A percentile compares a stretch with the other conserved stretches of the same genome.
phyloP scores from a whole-genome alignment of 2,329 filamentous ascomycete species.

The Sclerotiophoma versabilis region DNA sequence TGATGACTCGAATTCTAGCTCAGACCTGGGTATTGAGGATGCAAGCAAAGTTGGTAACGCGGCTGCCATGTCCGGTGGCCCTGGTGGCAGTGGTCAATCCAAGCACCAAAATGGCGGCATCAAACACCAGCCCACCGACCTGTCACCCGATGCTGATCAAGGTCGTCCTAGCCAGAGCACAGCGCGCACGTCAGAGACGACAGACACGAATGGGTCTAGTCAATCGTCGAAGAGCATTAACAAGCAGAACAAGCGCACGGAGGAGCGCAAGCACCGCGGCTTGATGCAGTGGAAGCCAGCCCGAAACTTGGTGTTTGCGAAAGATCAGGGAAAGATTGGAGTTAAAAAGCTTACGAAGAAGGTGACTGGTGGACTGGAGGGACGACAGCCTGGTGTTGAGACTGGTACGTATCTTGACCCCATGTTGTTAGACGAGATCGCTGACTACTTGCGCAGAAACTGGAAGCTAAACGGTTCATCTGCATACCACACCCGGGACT shows the following conservation, averaged over 20 bases:
- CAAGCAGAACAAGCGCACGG: constrained; percentile 69
- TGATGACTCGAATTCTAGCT: constrained; percentile 52
- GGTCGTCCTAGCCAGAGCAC: constrained; percentile 38
- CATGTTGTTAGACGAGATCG: not conserved
- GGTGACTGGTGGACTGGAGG: constrained; percentile 73
- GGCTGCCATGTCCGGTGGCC: constrained; percentile 30
- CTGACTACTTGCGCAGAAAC: constrained; percentile 34
- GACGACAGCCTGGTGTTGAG: constrained; percentile 87
- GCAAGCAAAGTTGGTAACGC: constrained; percentile 48
- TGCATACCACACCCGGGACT: not conserved
- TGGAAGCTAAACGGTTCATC: constrained; percentile 20
- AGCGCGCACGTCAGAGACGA: constrained; percentile 35
- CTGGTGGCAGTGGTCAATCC: constrained; percentile 20
- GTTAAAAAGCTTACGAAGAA: constrained; percentile 77
- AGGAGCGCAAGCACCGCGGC: constrained; percentile 86
- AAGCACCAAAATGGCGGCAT: constrained; percentile 27
- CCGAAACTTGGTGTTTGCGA: constrained; percentile 84
- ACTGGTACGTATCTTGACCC: constrained; percentile 57
- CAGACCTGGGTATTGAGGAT: constrained; percentile 67
- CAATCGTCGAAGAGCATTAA: constrained; percentile 65
- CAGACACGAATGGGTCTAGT: constrained; percentile 21
- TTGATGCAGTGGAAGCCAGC: constrained; percentile 96
- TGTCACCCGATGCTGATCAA: constrained; percentile 30
- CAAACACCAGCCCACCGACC: constrained; percentile 38
- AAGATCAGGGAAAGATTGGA: constrained; percentile 83